Percentiles rank a stretch among this genome's conserved stretches.
These are phyloP conservation scores for Casaregolazyma lundiana DNA, from an alignment of 1,139 yeast genomes.

Conservation along the genomic window DNA sequence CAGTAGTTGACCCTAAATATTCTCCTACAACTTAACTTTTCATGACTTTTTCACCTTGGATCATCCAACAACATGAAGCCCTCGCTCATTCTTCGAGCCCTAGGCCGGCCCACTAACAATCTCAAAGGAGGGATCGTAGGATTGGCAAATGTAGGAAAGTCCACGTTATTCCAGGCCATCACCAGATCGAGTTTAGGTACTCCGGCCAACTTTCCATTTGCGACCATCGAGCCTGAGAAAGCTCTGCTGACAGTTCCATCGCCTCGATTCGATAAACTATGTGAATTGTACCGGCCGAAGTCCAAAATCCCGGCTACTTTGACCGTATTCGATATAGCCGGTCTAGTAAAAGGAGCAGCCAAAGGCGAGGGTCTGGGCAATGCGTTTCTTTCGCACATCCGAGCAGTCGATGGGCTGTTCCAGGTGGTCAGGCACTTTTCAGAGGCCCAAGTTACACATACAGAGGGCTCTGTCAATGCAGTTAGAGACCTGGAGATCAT, in stretches of 20 bases:
- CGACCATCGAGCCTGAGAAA: constrained; percentile 96
- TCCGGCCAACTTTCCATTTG: constrained; percentile 96
- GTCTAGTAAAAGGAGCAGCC: constrained; percentile 90
- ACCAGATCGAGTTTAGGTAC: constrained; percentile 86
- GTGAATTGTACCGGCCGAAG: constrained; percentile 65
- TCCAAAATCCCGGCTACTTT: constrained; percentile 76
- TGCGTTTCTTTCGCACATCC: constrained; percentile 88
- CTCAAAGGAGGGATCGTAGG: constrained; percentile 90
- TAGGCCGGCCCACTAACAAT: constrained; percentile 42
- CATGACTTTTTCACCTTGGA: neutral
- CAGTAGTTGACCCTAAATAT: too few species aligned
- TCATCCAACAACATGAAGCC: constrained; percentile 3
- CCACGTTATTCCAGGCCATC: constrained; percentile 59
- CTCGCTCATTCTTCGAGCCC: neutral
- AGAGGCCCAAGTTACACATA: constrained; percentile 89
- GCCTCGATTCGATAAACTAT: constrained; percentile 68
- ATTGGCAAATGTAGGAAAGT: constrained; percentile 83
- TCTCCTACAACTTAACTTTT: too few species aligned
- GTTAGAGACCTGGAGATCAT: constrained; percentile 86
- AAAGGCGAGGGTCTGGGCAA: constrained; percentile 97
- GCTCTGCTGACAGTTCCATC: constrained; percentile 93
- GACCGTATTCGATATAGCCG: constrained; percentile 92
- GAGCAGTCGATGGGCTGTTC: constrained; percentile 94
- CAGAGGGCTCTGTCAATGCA: constrained; percentile 92
- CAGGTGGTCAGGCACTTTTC: constrained; percentile 87